phyloP scores from a whole-genome alignment of 2,329 filamentous ascomycete genomes.

The Ophiosphaerella narmari region DNA sequence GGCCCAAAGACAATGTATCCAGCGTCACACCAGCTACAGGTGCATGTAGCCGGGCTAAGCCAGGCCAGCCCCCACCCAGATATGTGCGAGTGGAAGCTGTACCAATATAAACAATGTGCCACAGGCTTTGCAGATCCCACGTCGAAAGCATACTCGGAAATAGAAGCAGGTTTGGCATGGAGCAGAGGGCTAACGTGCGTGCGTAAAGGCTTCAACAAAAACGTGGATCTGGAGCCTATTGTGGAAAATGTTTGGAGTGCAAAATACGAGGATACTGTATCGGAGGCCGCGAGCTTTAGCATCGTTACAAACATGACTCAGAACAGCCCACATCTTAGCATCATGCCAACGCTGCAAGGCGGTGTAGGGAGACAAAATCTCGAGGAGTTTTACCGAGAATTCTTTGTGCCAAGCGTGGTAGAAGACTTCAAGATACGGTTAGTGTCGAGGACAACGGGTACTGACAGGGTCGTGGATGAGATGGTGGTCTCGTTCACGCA shows the following conservation, averaged over 20 bases:
- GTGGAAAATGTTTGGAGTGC: conserved; percentile 40
- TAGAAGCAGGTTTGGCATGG: conserved; percentile 50
- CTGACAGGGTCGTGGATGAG: conserved; percentile 64
- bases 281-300: conserved; percentile 36
- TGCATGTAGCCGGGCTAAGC: conserved; percentile 49
- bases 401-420: conserved; percentile 60
- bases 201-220: conserved; percentile 43
- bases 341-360: conserved; percentile 52
- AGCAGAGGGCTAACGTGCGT: conserved; percentile 47
- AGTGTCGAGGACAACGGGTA: conserved; percentile 60
- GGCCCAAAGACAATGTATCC: conserved; percentile 47
- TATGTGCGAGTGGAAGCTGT: conserved; percentile 45
- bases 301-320: conserved; percentile 40
- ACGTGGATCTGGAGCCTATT: conserved; percentile 40
- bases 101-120: conserved; percentile 45
- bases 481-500: conserved; percentile 62
- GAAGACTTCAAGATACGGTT: conserved; percentile 59
- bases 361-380: conserved; percentile 50
- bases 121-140: conserved; percentile 51
- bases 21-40: conserved; percentile 40
- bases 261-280: conserved; percentile 39
- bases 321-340: conserved; percentile 40
- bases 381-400: conserved; percentile 59
- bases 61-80: conserved; percentile 33
- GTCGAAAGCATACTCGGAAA: conserved; percentile 45